A percentile compares a stretch with the other conserved stretches of the same genome.
Conservation (phyloP, 495 filamentous ascomycete genomes). For the Astrocystis sublimbata region DNA sequence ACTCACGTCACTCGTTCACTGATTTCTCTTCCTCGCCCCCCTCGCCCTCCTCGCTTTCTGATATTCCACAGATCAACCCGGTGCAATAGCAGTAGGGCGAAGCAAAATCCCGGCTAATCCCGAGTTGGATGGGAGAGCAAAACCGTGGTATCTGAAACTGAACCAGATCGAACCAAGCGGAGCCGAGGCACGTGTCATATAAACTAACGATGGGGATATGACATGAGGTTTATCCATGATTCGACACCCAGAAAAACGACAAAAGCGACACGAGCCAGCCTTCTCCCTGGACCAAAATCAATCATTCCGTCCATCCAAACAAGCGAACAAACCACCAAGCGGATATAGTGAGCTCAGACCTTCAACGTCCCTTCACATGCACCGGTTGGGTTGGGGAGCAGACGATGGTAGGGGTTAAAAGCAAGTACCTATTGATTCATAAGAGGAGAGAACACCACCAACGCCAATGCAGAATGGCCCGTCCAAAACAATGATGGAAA, state of each 20-base stretch:
- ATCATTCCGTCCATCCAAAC: conserved; percentile 4
- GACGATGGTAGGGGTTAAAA: conserved; percentile 9
- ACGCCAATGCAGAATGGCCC: conserved; percentile 21
- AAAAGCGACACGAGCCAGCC: background rate
- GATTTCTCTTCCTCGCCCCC: background rate
- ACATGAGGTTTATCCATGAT: background rate
- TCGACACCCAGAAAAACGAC: background rate
- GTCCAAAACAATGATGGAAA: conserved; percentile 18
- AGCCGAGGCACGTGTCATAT: background rate
- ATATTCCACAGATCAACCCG: background rate
- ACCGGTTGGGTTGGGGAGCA: background rate
- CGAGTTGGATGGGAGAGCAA: background rate
- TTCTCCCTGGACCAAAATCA: background rate
- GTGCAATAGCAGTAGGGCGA: background rate
- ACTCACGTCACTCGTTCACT: background rate
- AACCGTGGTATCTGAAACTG: background rate
- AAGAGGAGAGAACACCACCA: conserved; percentile 16
- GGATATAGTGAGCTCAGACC: conserved; percentile 7
- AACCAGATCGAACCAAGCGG: background rate
- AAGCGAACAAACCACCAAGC: background rate
- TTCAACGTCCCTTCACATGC: conserved; percentile 2
- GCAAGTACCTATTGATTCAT: conserved; percentile 7
- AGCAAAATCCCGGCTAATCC: conserved; percentile 7
- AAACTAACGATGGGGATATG: background rate
- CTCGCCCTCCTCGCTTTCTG: background rate